Percentiles rank a stretch among this genome's conserved stretches.
phyloP scores from a whole-genome alignment of 192 early-diverging fungal species.

The Chytriomyces sp. region DNA sequence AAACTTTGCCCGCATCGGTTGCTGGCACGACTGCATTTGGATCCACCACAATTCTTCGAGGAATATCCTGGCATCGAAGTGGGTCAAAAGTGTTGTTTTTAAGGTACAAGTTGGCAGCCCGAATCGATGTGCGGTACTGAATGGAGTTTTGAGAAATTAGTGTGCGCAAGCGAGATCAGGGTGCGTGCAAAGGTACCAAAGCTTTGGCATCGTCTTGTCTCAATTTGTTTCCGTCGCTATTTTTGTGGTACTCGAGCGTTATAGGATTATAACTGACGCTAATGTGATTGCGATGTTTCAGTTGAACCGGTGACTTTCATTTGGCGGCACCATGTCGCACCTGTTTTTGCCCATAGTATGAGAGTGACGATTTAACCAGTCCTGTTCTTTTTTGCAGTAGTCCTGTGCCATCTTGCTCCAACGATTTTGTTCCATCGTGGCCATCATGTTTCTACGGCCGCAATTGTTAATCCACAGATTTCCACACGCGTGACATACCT shows the following conservation, averaged over 20 bases:
- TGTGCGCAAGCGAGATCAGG: not conserved
- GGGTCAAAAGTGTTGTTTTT: constrained; percentile 58
- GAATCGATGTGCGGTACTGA: constrained; percentile 38
- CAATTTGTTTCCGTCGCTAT: constrained; percentile 38
- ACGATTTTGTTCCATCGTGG: constrained; percentile 39
- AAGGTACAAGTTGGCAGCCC: constrained; percentile 47
- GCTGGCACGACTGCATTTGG: not conserved
- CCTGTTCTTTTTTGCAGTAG: constrained; percentile 18
- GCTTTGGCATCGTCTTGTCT: constrained; percentile 43
- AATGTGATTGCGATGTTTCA: not conserved
- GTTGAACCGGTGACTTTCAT: not conserved
- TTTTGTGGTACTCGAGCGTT: constrained; percentile 42
- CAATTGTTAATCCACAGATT: no score
- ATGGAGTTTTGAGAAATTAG: not conserved
- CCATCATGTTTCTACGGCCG: constrained; percentile 35
- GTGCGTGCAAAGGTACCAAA: constrained; percentile 29
- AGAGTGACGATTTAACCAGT: constrained; percentile 25
- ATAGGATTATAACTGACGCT: constrained; percentile 55
- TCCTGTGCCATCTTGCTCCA: constrained; percentile 45
- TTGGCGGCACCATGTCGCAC: constrained; percentile 5
- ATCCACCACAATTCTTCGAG: constrained; percentile 27
- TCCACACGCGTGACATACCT: constrained; percentile 11
- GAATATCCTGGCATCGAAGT: constrained; percentile 46
- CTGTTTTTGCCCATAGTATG: constrained; percentile 38
- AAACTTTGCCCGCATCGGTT: not conserved